These are phyloP conservation scores for Nemania bipapillata DNA, from an alignment of 2,329 filamentous ascomycete genomes.

Conservation along the genomic window DNA sequence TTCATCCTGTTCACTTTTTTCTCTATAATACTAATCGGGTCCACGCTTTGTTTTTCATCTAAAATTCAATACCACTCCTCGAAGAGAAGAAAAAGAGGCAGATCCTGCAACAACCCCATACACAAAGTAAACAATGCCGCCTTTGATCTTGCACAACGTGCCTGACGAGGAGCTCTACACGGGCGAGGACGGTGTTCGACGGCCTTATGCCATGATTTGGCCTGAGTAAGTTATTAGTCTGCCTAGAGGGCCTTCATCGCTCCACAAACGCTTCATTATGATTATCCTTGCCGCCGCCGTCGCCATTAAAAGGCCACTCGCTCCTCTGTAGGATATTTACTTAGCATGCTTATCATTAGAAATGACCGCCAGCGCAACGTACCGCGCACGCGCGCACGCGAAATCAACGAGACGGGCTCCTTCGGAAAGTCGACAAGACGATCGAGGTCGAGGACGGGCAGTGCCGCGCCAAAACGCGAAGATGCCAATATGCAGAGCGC, in stretches of 20 bases:
- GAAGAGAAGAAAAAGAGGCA: neutral
- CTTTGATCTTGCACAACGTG: conserved; percentile 74
- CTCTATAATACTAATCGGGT: neutral
- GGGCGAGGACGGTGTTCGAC: conserved; percentile 71
- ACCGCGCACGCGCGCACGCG: conserved; percentile 61
- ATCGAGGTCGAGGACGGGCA: conserved; percentile 71
- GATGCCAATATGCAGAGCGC: conserved; percentile 71
- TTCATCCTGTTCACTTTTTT: neutral
- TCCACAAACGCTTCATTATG: neutral
- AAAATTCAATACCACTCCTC: neutral
- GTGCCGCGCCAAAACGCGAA: conserved; percentile 64
- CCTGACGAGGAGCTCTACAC: conserved; percentile 74
- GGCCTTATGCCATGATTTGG: conserved; percentile 74
- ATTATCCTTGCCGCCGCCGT: no score
- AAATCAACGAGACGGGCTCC: conserved; percentile 69
- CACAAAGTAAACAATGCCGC: conserved; percentile 62
- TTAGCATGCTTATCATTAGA: conserved; percentile 52
- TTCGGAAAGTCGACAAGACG: conserved; percentile 74
- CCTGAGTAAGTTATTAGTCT: conserved; percentile 64
- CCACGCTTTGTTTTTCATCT: neutral
- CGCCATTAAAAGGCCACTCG: no score
- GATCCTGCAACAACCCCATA: neutral
- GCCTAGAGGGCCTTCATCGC: neutral
- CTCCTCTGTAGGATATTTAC: neutral
- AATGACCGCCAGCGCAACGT: conserved; percentile 63